Base-by-base conservation (phyloP, 2,329 filamentous ascomycete species). In the Saccharata proteae region DNA sequence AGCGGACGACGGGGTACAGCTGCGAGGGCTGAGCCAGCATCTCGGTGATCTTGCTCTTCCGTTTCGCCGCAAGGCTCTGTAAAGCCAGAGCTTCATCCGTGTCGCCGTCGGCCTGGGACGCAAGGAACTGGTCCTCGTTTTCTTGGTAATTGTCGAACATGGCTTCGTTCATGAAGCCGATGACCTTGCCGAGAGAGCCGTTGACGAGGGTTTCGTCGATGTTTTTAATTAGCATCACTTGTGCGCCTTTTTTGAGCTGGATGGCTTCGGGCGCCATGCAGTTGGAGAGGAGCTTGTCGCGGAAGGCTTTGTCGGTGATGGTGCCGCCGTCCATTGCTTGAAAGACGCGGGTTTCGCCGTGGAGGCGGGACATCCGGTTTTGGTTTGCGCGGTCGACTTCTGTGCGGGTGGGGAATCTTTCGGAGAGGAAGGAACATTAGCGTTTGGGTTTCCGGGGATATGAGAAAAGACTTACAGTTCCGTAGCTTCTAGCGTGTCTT, bases 171-270 rank as follows among this genome's bases (percentile, higher is more conserved):
- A 85, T 86, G 55, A 93, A 93, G 5, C 69, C 74, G 9, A 78
- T 68, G 4, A 98, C 80, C 38, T 80, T 86, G 15, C 90, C 90
- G 7, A 98, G 66, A 0, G 88, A 93, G 4, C 90, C 90, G 49
- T 98, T 98, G 43, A 96, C 90, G 0, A 98, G 68, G 0, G 74
- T 77, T 22, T 93, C 84, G 48, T 98, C 90, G 59, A 96, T 78
- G 46, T 98, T 98, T 57, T 98, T 98, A 65, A 98, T 94, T n/a
- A 98, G 65, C 90, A 98, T 98, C 26, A 98, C 92, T 51, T 98
- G 92, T 0, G 90, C 83, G 7, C 85, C 83, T 40, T 90, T 78
- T 55, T 94, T 96, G 17, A 98, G 60, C 19, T 80, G 74, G 13
- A 98, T 71, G 0, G 58, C 50, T 44, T 79, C 78, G 0, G 90